Evolutionary conservation across 441 rosid species (phyloP).

Genomic region (Corymbia calophylla): DNA sequence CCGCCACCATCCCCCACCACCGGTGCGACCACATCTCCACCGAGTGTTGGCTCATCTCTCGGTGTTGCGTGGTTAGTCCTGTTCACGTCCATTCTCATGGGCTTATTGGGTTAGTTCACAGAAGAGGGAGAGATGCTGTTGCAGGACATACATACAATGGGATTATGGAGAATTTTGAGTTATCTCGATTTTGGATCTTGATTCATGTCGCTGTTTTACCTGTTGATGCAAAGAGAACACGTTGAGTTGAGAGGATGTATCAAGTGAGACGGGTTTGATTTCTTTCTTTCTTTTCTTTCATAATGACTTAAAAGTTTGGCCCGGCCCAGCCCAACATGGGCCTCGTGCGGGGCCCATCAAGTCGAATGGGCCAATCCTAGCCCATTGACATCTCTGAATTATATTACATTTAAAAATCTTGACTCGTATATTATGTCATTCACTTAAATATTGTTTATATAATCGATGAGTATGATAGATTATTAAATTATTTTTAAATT

Average conservation of each 20-base stretch:
- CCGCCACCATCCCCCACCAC: neutral
- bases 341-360: accelerated
- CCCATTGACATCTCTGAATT: neutral
- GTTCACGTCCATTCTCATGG: neutral
- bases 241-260: neutral
- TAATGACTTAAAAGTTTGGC: too few species aligned
- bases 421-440: neutral
- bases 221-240: neutral
- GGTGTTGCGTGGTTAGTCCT: neutral
- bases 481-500: too few species aligned
- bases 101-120: neutral
- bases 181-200: neutral
- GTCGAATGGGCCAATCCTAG: neutral
- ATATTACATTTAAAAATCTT: neutral
- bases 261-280: too few species aligned
- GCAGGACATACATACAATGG: too few species aligned
- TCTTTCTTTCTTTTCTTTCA: too few species aligned
- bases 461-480: accelerated
- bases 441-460: neutral
- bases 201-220: neutral
- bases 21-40: neutral
- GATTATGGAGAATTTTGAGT: neutral
- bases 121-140: neutral
- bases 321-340: neutral
- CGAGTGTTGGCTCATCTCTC: neutral